A percentile compares a stretch with the other conserved stretches of the same genome.
Conservation (phyloP, 2,329 filamentous ascomycete species). For the Aureobasidium sp. region DNA sequence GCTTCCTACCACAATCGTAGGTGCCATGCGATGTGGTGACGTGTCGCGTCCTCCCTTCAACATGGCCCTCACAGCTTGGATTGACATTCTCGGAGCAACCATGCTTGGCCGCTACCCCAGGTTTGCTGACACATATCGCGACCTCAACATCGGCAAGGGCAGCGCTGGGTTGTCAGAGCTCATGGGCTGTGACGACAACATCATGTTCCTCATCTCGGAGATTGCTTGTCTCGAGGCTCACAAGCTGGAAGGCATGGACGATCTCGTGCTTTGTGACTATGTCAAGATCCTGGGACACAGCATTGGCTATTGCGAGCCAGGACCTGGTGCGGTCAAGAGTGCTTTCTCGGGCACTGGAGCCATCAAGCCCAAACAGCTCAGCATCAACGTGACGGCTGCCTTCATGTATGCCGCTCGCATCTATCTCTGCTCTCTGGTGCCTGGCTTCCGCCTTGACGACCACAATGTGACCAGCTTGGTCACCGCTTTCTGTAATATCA, state of each 20-base stretch:
- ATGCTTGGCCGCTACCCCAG: conserved; percentile 79
- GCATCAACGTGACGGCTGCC: conserved; percentile 77
- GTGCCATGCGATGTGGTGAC: conserved; percentile 38
- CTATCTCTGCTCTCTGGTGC: conserved; percentile 92
- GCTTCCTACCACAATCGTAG: conserved; percentile 54
- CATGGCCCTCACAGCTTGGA: conserved; percentile 91
- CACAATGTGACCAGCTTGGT: conserved; percentile 67
- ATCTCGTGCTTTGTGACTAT: conserved; percentile 79
- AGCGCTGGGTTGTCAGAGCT: conserved; percentile 75
- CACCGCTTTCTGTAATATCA: conserved; percentile 63
- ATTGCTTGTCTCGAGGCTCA: conserved; percentile 91
- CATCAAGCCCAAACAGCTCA: conserved; percentile 73
- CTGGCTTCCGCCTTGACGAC: conserved; percentile 71
- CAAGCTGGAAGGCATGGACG: conserved; percentile 72
- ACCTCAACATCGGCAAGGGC: conserved; percentile 66
- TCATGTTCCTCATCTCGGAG: conserved; percentile 98
- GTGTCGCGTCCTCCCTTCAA: conserved; percentile 67
- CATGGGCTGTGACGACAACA: conserved; percentile 93
- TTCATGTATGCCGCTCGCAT: conserved; percentile 90
- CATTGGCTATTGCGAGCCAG: conserved; percentile 67
- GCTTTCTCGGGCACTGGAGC: conserved; percentile 56
- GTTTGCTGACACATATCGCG: conserved; percentile 91
- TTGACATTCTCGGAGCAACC: conserved; percentile 90
- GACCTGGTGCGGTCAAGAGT: conserved; percentile 31
- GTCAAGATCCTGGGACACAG: conserved; percentile 81